phyloP scores from a whole-genome alignment of 2,329 filamentous ascomycete genomes.

The Colletotrichum salicis region DNA sequence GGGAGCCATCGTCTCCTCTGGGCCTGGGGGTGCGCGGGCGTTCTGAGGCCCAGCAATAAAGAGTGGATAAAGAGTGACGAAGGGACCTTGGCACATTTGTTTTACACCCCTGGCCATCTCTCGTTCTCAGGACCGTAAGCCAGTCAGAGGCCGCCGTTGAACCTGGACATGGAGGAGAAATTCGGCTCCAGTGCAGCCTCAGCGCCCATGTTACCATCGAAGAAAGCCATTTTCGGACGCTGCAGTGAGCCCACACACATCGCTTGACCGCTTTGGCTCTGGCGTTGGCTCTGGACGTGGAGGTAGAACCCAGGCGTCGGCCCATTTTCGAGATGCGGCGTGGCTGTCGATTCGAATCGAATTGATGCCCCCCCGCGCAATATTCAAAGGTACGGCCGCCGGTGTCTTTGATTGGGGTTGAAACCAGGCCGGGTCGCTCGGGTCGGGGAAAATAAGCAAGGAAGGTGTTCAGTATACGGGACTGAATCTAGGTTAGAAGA shows the following conservation, averaged over 20 bases:
- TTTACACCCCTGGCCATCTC: slow-evolving; percentile 26
- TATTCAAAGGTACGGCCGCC: not conserved
- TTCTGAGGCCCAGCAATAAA: slow-evolving; percentile 16
- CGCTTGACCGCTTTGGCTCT: slow-evolving; percentile 30
- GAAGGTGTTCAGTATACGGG: slow-evolving; percentile 5
- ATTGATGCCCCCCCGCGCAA: not conserved
- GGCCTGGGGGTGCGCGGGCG: slow-evolving; percentile 10
- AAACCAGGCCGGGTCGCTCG: slow-evolving; percentile 20
- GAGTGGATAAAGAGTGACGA: slow-evolving; percentile 20
- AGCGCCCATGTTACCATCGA: slow-evolving; percentile 2
- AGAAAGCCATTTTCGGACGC: slow-evolving; percentile 17
- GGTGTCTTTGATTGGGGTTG: slow-evolving; percentile 14
- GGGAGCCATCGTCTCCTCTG: slow-evolving; percentile 16
- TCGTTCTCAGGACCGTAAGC: slow-evolving; percentile 16
- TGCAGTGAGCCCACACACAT: slow-evolving; percentile 12
- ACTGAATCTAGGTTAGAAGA: not conserved
- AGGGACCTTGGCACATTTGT: slow-evolving; percentile 28
- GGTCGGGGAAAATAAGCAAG: slow-evolving; percentile 13
- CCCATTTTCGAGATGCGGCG: not conserved
- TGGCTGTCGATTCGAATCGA: slow-evolving; percentile 13
- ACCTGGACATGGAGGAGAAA: slow-evolving; percentile 19
- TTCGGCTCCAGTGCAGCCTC: slow-evolving; percentile 27
- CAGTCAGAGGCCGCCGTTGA: slow-evolving; percentile 27
- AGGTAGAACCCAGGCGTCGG: slow-evolving; percentile 24
- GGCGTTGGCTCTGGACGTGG: slow-evolving; percentile 4